Evolutionary conservation across 257 asterid genomes (phyloP).

Genomic region (Primulina tabacum): DNA sequence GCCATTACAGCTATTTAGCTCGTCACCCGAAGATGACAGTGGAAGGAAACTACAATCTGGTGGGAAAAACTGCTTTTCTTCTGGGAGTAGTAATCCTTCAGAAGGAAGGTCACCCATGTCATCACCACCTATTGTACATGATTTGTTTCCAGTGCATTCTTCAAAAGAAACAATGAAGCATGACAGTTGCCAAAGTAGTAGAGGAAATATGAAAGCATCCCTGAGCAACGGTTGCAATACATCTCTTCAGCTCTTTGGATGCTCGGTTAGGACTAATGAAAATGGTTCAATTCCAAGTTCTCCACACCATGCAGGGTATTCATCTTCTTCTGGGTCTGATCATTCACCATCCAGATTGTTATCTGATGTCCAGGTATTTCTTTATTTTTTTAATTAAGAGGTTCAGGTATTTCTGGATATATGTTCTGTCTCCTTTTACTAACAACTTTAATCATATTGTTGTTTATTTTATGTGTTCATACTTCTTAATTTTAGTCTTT

Average conservation of each 20-base stretch:
- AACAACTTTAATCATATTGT: neutral
- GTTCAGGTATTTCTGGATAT: constrained; percentile 44
- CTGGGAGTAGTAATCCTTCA: constrained; percentile 70
- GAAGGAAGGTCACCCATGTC: constrained; percentile 61
- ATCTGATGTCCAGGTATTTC: constrained; percentile 63
- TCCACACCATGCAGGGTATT: constrained; percentile 51
- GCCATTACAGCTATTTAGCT: constrained; percentile 56
- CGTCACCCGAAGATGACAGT: constrained; percentile 58
- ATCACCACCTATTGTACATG: constrained; percentile 63
- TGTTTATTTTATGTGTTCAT: neutral
- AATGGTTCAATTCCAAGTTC: constrained; percentile 53
- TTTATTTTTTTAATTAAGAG: constrained; percentile 19
- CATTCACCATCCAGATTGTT: constrained; percentile 71
- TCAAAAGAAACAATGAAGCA: constrained; percentile 44
- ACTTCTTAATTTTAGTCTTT: constrained; percentile 3
- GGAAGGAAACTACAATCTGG: constrained; percentile 39
- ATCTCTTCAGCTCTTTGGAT: constrained; percentile 69
- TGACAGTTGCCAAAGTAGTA: constrained; percentile 33
- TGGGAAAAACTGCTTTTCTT: constrained; percentile 49
- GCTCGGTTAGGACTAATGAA: constrained; percentile 40
- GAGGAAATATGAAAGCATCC: constrained; percentile 38
- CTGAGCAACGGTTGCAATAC: constrained; percentile 42
- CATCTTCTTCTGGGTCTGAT: constrained; percentile 81
- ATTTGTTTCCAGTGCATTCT: constrained; percentile 61
- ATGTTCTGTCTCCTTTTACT: constrained; percentile 9